Evolutionary conservation across 2,329 filamentous ascomycete genomes (phyloP).

Genomic region (Botrytis galanthina): DNA sequence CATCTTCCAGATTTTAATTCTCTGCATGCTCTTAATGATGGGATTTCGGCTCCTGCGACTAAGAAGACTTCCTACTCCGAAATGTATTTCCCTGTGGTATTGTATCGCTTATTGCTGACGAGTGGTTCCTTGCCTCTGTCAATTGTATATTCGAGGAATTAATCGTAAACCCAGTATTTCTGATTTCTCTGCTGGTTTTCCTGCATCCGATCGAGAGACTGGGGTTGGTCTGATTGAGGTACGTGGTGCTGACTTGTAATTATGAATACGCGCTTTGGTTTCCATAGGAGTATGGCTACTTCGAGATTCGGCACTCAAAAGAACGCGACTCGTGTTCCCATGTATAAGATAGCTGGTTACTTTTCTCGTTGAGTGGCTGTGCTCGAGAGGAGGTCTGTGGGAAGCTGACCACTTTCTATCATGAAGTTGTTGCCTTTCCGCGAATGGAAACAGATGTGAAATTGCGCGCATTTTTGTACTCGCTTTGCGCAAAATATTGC

Average conservation of each 20-base stretch:
- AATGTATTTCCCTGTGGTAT: not conserved
- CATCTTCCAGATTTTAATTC: not conserved
- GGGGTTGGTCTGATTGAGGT: not conserved
- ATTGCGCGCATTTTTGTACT: not conserved
- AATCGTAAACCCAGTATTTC: not conserved
- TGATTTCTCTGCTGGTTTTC: not conserved
- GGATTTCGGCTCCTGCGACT: not conserved
- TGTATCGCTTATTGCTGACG: not conserved
- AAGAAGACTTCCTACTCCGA: not conserved
- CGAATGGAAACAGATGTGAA: too few species aligned
- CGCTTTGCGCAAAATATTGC: not conserved
- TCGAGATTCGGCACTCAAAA: not conserved
- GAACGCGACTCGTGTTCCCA: not conserved
- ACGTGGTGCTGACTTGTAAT: not conserved
- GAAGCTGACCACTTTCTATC: too few species aligned
- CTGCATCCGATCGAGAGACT: not conserved
- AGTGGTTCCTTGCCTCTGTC: not conserved
- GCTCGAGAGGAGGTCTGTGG: too few species aligned
- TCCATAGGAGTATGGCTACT: not conserved
- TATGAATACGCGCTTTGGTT: not conserved
- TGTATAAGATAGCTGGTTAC: too few species aligned
- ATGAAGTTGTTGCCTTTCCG: too few species aligned
- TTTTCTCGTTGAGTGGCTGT: too few species aligned
- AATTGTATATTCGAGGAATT: not conserved
- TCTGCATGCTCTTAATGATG: not conserved